Evolutionary conservation across 257 asterid genomes (phyloP).

Genomic region (Leonotis leonurus): DNA sequence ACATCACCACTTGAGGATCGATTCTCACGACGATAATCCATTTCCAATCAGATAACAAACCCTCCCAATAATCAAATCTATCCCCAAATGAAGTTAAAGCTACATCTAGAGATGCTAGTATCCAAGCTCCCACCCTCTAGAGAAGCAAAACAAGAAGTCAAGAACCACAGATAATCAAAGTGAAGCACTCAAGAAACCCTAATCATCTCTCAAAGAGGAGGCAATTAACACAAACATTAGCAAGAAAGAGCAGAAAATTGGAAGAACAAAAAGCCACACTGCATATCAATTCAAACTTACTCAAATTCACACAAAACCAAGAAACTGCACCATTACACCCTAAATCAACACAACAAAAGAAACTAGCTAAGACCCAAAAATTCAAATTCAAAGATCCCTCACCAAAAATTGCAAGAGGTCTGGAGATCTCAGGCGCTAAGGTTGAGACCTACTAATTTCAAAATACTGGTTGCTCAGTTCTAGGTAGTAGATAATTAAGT

Average conservation of each 20-base stretch:
- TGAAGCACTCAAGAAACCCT: slow-evolving; percentile 1
- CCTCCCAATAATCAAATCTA: background rate
- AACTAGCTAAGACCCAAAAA: background rate
- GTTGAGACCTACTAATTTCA: slow-evolving; percentile 12
- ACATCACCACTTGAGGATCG: slow-evolving; percentile 41
- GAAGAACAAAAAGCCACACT: background rate
- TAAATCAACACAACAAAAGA: background rate
- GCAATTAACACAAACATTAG: background rate
- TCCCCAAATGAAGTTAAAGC: slow-evolving; percentile 7
- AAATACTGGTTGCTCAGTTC: background rate
- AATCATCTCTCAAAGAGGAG: background rate
- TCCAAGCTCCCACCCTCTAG: slow-evolving; percentile 8
- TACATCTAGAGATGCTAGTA: slow-evolving; percentile 1
- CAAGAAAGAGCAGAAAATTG: background rate
- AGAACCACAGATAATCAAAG: background rate
- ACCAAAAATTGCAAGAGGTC: slow-evolving; percentile 16
- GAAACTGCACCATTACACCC: background rate
- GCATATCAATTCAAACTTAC: background rate
- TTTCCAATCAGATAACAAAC: slow-evolving; percentile 4
- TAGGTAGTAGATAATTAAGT: background rate
- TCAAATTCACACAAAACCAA: slow-evolving; percentile 7
- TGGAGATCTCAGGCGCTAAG: slow-evolving; percentile 21
- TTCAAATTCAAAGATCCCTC: slow-evolving; percentile 9
- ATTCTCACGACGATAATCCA: slow-evolving; percentile 49
- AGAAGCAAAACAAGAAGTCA: background rate